Base-by-base conservation (phyloP, 2,329 filamentous ascomycete species). In the Ustulina deusta region DNA sequence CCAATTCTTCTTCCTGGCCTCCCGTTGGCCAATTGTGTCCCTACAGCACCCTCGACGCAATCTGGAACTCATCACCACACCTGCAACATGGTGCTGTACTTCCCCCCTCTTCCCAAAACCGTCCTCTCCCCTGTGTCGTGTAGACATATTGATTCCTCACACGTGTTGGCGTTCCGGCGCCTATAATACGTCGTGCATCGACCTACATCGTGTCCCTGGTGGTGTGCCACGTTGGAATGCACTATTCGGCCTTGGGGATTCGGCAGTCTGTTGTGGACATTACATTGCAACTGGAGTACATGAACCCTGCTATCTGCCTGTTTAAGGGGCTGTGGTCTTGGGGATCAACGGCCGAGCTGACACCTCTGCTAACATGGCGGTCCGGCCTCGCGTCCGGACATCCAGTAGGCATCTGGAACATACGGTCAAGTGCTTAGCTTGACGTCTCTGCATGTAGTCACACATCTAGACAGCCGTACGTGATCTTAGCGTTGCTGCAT, bases 151-250 rank as follows among this genome's bases (percentile, higher is more conserved):
- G 52, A 22, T 42, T 63, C 60, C 60, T 59, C 65, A 70, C 65
- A 70, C 68, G 65, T 68, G 62, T 70, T 68, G 61, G 17, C 5
- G 44, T 48, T 20, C 56, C 59, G 55, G 51, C 66, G 58, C 52
- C 36, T 66, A 60, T 66, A 55, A 56, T 52, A 38, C 54, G 58
- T 55, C 65, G 20, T 65, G 51, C 65, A 40, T 65, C 46, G 29
- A 36, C 46, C 36, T 52, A 63, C 61, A 62, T 55, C 6, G 42
- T 20, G 52, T 36, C 13, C 48, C 68, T 51, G 34, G 32, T 17
- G 34, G 51, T 40, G 17, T 65, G 65, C 65, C 68, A 70, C 65
- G 61, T 70, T 68, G 34, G 46, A 13, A 46, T 65, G 58, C 61
- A 61, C 48, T 52, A 62, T 65, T 68, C 48, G 68, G 58, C 34